Evolutionary conservation across 345 rosid species (phyloP), one percentile per base, ranked within the genome.

Genomic region (Raphanus sativus): DNA sequence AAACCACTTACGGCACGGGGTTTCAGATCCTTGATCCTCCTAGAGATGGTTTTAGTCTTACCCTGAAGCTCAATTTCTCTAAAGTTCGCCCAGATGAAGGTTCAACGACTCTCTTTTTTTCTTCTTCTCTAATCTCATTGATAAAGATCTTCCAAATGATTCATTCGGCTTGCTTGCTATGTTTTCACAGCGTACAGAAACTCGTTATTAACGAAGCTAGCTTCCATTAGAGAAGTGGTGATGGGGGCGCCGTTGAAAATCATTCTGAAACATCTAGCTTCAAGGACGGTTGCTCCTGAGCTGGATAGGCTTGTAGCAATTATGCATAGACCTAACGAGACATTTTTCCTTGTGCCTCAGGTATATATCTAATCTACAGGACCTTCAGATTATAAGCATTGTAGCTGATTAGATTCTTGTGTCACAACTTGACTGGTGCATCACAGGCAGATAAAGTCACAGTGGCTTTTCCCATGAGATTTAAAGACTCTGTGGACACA

Each of bases 1-100:
- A 96, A 84, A 84, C 92, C 26, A 77, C 95, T 2, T 96, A 93
- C 55, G 94, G 90, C 21, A 85, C 80, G 0, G 85, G 81, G 21
- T 95, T 93, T 45, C 99, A 96, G 79, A 96, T 96, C 67, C 95
- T 96, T 62, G 99, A 96, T 84, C 98, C 99, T 75, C 99, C 98
- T 10, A 86, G 92, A 80, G 98, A 93, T 83, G 98, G 98, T 74
- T 95, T 86, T 80, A 91, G 89, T 81, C 87, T 96, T 76, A 96
- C 97, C n/a, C 60, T 96, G 80, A 96, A 93, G 80, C 86, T 96
- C 63, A 96, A 93, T 73, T 87, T 96, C 69, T 87, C 88, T 5
- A 93, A 96, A 86, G 85, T 93, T 79, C 97, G 92, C 75, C 85
- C 86, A 2, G 85, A 93, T 82, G 97, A 96, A 96, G 99, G 98